Evolutionary conservation across 129 eudicot species (phyloP).

Genomic region (Flaveria bidentis): DNA sequence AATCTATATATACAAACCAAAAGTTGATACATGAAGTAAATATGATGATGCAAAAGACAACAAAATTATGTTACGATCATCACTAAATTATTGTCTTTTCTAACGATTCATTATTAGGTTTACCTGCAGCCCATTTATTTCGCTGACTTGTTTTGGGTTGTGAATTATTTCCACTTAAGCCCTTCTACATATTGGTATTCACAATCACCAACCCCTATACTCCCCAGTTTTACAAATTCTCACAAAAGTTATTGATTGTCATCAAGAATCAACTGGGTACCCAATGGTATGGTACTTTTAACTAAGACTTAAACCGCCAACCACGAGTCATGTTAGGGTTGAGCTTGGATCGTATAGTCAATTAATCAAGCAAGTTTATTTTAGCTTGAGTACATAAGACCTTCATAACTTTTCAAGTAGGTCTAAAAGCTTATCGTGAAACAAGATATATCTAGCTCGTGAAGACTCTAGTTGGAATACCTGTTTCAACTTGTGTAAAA

Average conservation of each 20-base stretch:
- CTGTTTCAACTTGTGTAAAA: background rate
- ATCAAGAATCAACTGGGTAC: no score
- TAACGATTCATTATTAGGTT: constrained; percentile 18
- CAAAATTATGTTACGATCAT: constrained; percentile 15
- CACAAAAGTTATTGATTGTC: background rate
- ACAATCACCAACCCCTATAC: background rate
- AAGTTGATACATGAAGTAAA: background rate
- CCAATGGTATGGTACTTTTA: no score
- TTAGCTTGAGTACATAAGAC: background rate
- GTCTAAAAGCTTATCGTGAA: background rate
- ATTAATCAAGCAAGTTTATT: background rate
- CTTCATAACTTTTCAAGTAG: background rate
- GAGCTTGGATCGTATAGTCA: background rate
- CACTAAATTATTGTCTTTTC: constrained; percentile 30
- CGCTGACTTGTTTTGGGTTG: constrained; percentile 16
- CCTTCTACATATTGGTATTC: constrained; percentile 15
- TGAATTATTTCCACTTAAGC: background rate
- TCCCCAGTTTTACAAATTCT: background rate
- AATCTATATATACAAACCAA: no score
- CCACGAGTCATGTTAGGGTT: background rate
- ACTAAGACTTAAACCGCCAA: background rate
- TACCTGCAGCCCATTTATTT: constrained; percentile 27
- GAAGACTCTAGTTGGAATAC: background rate
- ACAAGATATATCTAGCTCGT: background rate
- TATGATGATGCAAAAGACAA: background rate